Evolutionary conservation across 2,329 filamentous ascomycete genomes (phyloP).

Genomic region (Verruconis gallopava): DNA sequence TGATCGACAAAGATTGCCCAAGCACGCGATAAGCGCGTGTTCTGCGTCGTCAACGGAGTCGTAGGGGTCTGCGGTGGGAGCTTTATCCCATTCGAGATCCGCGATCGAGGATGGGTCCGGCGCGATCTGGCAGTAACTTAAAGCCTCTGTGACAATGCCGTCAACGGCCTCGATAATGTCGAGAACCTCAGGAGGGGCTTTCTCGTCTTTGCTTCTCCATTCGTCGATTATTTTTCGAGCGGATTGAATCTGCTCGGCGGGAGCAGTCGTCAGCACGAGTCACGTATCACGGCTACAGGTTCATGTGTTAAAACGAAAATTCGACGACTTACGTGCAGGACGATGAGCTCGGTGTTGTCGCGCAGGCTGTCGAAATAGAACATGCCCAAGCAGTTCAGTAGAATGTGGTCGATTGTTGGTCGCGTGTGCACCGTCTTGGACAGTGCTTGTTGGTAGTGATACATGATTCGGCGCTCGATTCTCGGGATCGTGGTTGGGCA

Average conservation of each 20-base stretch:
- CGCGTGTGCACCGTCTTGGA: background rate
- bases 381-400: background rate
- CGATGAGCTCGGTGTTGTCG: background rate
- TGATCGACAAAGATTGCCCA: background rate
- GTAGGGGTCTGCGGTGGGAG: background rate
- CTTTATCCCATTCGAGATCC: background rate
- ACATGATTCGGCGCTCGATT: background rate
- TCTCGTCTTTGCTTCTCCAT: background rate
- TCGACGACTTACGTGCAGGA: background rate
- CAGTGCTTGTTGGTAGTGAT: background rate
- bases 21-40: background rate
- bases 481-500: background rate
- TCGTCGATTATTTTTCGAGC: background rate
- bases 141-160: background rate
- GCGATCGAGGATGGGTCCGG: background rate
- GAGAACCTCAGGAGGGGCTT: background rate
- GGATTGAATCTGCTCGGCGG: background rate
- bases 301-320: too few relatives aligned
- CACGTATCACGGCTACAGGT: background rate
- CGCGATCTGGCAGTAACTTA: background rate
- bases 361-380: background rate
- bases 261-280: background rate
- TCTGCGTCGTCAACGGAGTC: background rate
- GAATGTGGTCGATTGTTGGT: slow-evolving; percentile 1
- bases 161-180: background rate